A percentile compares a stretch with the other conserved stretches of the same genome.
phyloP scores from a whole-genome alignment of 805 yeast genomes.

The Candida ipomoeae region DNA sequence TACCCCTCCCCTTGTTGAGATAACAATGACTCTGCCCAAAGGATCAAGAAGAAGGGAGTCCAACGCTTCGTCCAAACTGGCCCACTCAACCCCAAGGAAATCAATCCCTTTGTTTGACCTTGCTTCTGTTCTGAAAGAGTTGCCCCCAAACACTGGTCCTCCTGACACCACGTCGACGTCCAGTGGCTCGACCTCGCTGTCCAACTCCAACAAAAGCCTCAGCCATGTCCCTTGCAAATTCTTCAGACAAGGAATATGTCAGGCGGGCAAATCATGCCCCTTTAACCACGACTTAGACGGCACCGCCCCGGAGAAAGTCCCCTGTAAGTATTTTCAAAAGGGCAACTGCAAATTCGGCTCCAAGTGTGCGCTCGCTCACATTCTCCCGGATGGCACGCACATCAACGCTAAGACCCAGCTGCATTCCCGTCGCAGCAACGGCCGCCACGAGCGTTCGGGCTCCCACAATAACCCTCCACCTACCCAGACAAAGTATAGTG shows the following conservation, averaged over 20 bases:
- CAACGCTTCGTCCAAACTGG: neutral
- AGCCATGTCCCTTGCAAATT: constrained; percentile 97
- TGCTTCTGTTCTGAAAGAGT: constrained; percentile 8
- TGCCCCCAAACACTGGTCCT: constrained; percentile 20
- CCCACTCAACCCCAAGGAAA: neutral
- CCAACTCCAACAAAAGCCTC: constrained; percentile 43
- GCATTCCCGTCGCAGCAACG: constrained; percentile 9
- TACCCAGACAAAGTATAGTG: neutral
- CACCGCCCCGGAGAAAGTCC: constrained; percentile 48
- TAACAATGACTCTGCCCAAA: constrained; percentile 2
- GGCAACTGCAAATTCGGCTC: constrained; percentile 96
- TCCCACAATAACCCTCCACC: neutral
- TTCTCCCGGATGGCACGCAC: constrained; percentile 82
- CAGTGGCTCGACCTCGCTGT: constrained; percentile 5
- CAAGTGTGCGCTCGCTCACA: constrained; percentile 92
- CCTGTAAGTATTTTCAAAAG: constrained; percentile 90
- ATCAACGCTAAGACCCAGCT: constrained; percentile 46
- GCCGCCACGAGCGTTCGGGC: constrained; percentile 6
- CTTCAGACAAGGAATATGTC: constrained; percentile 87
- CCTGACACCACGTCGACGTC: constrained; percentile 10
- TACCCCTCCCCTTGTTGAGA: neutral
- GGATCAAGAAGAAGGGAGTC: constrained; percentile 1
- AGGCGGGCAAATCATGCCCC: constrained; percentile 90
- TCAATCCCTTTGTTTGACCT: constrained; percentile 8
- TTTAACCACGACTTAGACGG: constrained; percentile 75